phyloP scores from a whole-genome alignment of 2,329 filamentous ascomycete genomes.

The Botrytis fabae region DNA sequence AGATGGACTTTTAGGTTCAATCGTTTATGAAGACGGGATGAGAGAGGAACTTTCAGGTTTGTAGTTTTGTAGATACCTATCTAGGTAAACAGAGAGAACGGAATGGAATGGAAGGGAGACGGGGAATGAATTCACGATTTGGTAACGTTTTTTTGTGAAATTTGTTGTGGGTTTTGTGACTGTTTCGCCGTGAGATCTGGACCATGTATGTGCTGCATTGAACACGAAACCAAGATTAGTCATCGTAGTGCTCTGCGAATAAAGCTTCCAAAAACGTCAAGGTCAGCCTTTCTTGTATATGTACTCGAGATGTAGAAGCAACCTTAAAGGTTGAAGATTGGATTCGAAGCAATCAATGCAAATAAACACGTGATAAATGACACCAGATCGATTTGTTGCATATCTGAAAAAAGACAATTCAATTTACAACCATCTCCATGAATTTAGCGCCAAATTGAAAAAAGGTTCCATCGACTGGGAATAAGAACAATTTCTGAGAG shows the following conservation, averaged over 20 bases:
- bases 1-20: not conserved
- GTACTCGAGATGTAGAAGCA: not conserved
- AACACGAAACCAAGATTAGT: too few relatives aligned
- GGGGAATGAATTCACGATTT: not conserved
- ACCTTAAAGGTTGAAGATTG: not conserved
- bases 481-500: not conserved
- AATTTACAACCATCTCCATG: not conserved
- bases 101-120: not conserved
- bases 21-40: not conserved
- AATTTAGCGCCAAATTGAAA: not conserved
- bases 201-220: too few relatives aligned
- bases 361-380: rapidly evolving
- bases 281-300: not conserved
- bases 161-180: not conserved
- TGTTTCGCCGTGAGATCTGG: not conserved
- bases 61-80: not conserved
- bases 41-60: not conserved
- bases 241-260: too few relatives aligned
- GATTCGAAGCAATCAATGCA: not conserved
- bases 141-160: not conserved
- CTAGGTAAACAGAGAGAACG: not conserved
- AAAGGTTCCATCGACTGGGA: not conserved
- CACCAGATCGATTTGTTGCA: not conserved
- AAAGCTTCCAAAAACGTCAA: too few relatives aligned
- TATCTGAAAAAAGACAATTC: not conserved